Evolutionary conservation across 2,329 filamentous ascomycete species (phyloP), one percentile per base, ranked within the genome.

Genomic region (Aureobasidium melanogenum): DNA sequence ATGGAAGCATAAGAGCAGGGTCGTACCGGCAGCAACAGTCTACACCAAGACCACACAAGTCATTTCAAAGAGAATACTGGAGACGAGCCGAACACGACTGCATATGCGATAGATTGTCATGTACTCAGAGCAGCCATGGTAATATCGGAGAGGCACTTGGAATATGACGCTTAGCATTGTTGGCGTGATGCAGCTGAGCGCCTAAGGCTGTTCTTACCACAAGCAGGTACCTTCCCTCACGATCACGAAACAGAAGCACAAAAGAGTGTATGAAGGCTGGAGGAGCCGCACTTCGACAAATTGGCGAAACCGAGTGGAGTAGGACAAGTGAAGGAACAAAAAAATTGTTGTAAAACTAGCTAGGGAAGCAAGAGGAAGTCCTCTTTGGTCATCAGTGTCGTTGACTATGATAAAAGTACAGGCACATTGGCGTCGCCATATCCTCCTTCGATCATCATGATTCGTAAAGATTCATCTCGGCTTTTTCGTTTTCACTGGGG

Each of bases 401-500:
- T 56, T 44, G 52, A n/a, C 26, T 56, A 43, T 22, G 39, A 56
- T 56, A 56, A 44, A 56, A 56, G 52, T 56, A 56, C 38, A 56
- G 52, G 28, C 34, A 43, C 38, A 39, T 28, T 19, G 22, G 34
- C 32, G n/a, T 41, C 52, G 39, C 36, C 38, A 44, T 44, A 17
- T 59, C 44, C 44, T 59, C 56, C 44, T 50, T 34, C 32, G 19
- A 24, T 59, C 44, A 50, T 59, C 56, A 41, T 59, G 56, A 59
- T 59, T 59, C 56, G 36, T 59, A 59, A 50, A 59, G 44, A 41
- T 59, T 59, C 56, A 59, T 59, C 9, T 34, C 34, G 39, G 24
- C 38, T 56, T 44, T 44, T 56, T 32, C 36, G n/a, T 46, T 30
- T 14, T 46, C 50, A 30, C 43, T 59, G 43, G 32, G 44, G 17